A percentile compares a stretch with the other conserved stretches of the same genome.
Evolutionary conservation across 106 monocot species (phyloP).

Genomic region (Platanthera guangdongensis): DNA sequence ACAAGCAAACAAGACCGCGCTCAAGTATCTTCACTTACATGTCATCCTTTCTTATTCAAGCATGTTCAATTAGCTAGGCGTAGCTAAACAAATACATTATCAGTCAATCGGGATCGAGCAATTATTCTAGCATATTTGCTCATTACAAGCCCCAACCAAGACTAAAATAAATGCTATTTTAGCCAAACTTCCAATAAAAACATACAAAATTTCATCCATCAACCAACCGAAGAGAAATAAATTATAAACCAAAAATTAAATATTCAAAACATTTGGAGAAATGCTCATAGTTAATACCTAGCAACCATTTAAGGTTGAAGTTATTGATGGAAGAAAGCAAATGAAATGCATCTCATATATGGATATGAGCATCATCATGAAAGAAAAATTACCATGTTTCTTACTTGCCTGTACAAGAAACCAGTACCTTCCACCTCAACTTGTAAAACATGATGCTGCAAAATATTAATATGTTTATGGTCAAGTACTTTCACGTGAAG

Average conservation of each 20-base stretch:
- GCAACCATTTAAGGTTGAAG: neutral
- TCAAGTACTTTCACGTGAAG: neutral
- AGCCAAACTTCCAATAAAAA: neutral
- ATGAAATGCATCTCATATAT: neutral
- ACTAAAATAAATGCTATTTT: no score
- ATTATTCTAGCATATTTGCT: no score
- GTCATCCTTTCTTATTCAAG: no score
- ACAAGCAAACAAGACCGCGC: no score
- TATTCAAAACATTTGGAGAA: neutral
- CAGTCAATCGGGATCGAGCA: no score
- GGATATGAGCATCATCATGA: neutral
- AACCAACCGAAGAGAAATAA: neutral
- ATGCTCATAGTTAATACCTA: neutral
- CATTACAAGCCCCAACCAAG: no score
- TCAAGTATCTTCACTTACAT: no score
- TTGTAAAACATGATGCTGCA: slow-evolving; percentile 52
- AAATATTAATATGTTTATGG: neutral
- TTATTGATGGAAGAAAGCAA: neutral
- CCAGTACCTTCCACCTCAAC: slow-evolving; percentile 84
- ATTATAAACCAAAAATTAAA: neutral
- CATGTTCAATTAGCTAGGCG: no score
- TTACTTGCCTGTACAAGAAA: slow-evolving; percentile 77
- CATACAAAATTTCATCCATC: neutral
- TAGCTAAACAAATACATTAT: no score
- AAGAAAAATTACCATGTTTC: slow-evolving; percentile 66